Conservation (phyloP, 1,284 basidiomycete species). For the Amylostereum areolatum region DNA sequence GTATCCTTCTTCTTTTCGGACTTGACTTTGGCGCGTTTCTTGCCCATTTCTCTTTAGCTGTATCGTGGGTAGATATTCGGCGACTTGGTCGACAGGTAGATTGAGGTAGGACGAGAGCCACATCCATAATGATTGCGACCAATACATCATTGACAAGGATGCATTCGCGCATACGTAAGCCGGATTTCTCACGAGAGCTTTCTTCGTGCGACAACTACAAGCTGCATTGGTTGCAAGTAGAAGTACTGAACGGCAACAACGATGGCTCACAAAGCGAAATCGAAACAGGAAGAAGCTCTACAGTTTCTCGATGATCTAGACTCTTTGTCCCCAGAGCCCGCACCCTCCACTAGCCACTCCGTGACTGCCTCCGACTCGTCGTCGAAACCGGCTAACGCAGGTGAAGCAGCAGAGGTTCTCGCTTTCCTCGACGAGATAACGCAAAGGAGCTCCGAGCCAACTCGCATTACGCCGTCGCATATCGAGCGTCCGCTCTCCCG, state of each 20-base stretch:
- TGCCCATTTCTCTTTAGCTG: not conserved
- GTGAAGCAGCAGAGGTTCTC: constrained; percentile 73
- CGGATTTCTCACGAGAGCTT: too few species aligned
- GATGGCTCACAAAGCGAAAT: constrained; percentile 54
- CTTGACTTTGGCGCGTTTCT: not conserved
- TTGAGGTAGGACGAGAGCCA: not conserved
- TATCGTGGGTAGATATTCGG: not conserved
- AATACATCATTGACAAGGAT: too few species aligned
- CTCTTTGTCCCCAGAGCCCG: constrained; percentile 47
- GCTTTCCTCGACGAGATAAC: constrained; percentile 95
- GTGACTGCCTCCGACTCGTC: constrained; percentile 17
- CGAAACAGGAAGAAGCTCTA: constrained; percentile 85
- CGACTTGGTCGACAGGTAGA: not conserved
- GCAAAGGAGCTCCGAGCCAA: constrained; percentile 78
- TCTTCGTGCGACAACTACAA: not conserved
- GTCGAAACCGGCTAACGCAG: constrained; percentile 30
- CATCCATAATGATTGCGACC: not conserved
- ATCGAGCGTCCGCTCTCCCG: constrained; percentile 59
- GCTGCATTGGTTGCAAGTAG: not conserved
- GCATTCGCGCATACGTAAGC: too few species aligned
- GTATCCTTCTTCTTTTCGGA: constrained; percentile 1
- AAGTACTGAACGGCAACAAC: not conserved
- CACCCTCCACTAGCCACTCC: constrained; percentile 13
- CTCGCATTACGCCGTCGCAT: constrained; percentile 47
- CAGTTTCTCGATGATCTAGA: constrained; percentile 89